Percentiles rank a stretch among this genome's conserved stretches.
These are phyloP conservation scores for Quercus wislizeni DNA, from an alignment of 306 rosid species.

Conservation along the genomic window DNA sequence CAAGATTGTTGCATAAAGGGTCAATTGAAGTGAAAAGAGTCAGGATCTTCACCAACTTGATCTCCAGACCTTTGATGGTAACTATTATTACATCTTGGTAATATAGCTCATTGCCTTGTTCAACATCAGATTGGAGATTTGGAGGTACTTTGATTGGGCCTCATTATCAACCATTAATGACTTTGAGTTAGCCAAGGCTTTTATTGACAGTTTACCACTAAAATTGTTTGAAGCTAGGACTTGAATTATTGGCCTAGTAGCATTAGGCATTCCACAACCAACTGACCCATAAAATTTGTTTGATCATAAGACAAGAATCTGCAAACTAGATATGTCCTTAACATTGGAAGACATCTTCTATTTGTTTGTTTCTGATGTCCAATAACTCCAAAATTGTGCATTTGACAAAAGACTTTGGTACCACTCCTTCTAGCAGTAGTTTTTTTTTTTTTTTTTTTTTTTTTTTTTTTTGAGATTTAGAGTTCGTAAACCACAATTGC, in stretches of 20 bases:
- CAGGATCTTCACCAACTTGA: slow-evolving; percentile 25
- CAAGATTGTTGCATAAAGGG: slow-evolving; percentile 26
- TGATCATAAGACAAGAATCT: slow-evolving; percentile 31
- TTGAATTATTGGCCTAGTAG: slow-evolving; percentile 29
- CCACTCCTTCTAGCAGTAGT: background rate
- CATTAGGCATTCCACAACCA: background rate
- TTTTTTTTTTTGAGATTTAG: background rate
- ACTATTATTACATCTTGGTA: slow-evolving; percentile 35
- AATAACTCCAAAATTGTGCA: slow-evolving; percentile 32
- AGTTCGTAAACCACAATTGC: slow-evolving; percentile 9
- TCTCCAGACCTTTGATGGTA: slow-evolving; percentile 26
- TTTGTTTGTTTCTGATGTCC: slow-evolving; percentile 31
- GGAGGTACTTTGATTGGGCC: slow-evolving; percentile 18
- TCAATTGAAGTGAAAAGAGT: slow-evolving; percentile 37
- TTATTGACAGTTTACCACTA: background rate
- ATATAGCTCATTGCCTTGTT: background rate
- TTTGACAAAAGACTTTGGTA: slow-evolving; percentile 26
- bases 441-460: no score
- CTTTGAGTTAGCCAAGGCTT: background rate
- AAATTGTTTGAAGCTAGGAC: slow-evolving; percentile 22
- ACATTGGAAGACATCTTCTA: slow-evolving; percentile 2
- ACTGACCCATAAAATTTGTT: slow-evolving; percentile 8
- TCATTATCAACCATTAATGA: slow-evolving; percentile 12
- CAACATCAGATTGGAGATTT: slow-evolving; percentile 10
- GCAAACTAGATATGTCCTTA: slow-evolving; percentile 14